phyloP scores from a whole-genome alignment of 306 rosid genomes.

The Senna siamea region DNA sequence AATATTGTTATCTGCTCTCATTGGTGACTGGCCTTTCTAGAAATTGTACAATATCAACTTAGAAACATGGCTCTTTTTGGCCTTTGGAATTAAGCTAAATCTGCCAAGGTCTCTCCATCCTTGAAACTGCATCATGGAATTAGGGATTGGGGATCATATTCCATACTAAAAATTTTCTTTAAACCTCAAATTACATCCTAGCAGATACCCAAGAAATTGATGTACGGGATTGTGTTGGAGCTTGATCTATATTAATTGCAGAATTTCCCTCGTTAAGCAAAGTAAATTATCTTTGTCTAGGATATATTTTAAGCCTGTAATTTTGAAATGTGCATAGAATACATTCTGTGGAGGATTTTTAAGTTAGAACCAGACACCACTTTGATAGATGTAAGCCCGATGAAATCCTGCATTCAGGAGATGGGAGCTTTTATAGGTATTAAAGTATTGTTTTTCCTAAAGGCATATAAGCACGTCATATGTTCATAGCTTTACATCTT shows the following conservation, averaged over 20 bases:
- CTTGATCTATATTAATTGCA: background rate
- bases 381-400: background rate
- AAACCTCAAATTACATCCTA: background rate
- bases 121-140: background rate
- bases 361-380: background rate
- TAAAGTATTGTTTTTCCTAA: background rate
- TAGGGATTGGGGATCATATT: background rate
- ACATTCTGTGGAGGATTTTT: background rate
- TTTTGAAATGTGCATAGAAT: background rate
- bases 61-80: background rate
- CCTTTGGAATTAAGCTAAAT: background rate
- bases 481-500: background rate
- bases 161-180: background rate
- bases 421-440: background rate
- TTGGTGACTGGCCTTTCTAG: background rate
- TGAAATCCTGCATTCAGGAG: background rate
- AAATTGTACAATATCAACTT: background rate
- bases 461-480: background rate
- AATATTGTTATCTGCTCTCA: background rate
- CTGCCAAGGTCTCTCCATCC: background rate
- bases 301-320: background rate
- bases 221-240: background rate
- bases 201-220: background rate
- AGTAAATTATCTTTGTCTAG: background rate
- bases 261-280: background rate